phyloP scores from a whole-genome alignment of 1,139 yeast species.

The Casaregolazyma suthepensis region DNA sequence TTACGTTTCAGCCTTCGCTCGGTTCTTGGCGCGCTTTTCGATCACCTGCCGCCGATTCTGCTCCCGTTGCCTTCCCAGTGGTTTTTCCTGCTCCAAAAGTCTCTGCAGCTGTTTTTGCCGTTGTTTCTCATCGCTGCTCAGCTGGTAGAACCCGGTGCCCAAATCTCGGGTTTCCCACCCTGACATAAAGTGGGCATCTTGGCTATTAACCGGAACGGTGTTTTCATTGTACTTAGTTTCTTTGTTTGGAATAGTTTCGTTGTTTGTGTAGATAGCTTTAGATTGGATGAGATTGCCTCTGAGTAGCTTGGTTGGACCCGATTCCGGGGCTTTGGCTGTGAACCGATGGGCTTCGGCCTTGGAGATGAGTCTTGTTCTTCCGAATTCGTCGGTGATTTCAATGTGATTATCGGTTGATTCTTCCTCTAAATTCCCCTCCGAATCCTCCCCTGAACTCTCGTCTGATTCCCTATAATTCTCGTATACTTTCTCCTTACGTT shows the following conservation, averaged over 20 bases:
- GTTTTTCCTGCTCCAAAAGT: constrained; percentile 9
- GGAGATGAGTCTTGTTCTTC: constrained; percentile 26
- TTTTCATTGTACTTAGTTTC: no score
- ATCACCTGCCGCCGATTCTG: background rate
- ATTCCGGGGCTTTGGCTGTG: constrained; percentile 4
- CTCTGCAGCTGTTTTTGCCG: constrained; percentile 26
- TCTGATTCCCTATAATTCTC: background rate
- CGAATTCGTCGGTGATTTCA: constrained; percentile 32
- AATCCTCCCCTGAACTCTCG: background rate
- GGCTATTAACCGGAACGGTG: constrained; percentile 9
- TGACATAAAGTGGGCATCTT: constrained; percentile 27
- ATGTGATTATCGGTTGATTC: constrained; percentile 15
- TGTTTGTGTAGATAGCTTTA: constrained; percentile 24
- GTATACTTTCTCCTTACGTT: background rate
- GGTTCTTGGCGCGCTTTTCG: background rate
- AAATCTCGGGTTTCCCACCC: constrained; percentile 27
- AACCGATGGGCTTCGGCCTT: background rate
- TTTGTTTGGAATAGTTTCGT: background rate
- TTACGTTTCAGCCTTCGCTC: background rate
- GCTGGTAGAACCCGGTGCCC: constrained; percentile 32
- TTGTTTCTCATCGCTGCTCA: constrained; percentile 21
- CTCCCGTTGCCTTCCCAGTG: background rate
- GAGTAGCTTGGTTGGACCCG: constrained; percentile 18
- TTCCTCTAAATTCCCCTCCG: background rate
- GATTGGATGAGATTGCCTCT: constrained; percentile 28